Base-by-base conservation (phyloP, 768 basidiomycete species). In the Lactifluus pinguis region DNA sequence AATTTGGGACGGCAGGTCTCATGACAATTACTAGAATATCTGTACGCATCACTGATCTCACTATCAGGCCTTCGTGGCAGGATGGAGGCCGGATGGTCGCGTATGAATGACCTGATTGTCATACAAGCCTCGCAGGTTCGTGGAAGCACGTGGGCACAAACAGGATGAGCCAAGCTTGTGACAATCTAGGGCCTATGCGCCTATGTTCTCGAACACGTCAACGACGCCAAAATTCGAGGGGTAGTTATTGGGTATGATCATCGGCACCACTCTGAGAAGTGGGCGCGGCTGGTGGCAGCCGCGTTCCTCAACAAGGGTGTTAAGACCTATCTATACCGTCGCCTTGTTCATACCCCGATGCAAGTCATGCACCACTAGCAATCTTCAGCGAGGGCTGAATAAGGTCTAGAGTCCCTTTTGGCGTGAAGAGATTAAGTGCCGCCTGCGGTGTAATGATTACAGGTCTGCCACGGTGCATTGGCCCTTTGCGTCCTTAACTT, bases 381-480 rank as follows among this genome's bases (percentile, higher is more conserved):
- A 34, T 39, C 30, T 8, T 30, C 45, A 13, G 11, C 44, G 19
- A 38, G 34, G 30, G 34, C 34, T 32, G 36, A 38, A 53, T 15
- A 14, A 34, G 36, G 45, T n/a, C 7, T 64, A 92, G 90, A 71
- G 89, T 92, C 1, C 92, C 92, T 0, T 94, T 92, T 70, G 79
- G 81, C 30, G 79, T 92, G 14, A 84, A 83, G 65, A 75, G 72
- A 53, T 68, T 90, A 49, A 75, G 75, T 11, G 90, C 92, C 3
- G 85, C 86, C 1, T 86, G 87, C 61, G 92, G 92, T 19, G 83
- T 94, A 3, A 95, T 95, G 92, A 87, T 95, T 53, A 95, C 92
- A 65, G 90, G 88, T 85, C 51, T 17, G 41, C 34, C 38, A 38
- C 11, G 38, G 38, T 10, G 15, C 48, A 49, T 60, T 53, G 48